These are phyloP conservation scores for Penicillium subrubescens DNA, from an alignment of 495 filamentous ascomycete genomes.

Conservation along the genomic window DNA sequence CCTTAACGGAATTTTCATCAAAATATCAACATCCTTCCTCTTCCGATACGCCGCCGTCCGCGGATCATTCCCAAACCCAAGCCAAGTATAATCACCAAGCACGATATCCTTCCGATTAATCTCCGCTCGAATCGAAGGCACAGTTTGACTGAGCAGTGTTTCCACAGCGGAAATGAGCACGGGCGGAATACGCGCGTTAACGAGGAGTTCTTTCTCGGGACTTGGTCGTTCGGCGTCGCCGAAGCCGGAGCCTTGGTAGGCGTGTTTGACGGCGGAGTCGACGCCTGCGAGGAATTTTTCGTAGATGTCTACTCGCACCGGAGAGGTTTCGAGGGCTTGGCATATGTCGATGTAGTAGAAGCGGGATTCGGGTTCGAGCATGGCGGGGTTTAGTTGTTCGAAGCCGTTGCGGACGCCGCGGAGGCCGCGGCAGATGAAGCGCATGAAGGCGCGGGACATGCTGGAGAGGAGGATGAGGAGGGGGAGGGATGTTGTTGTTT, in stretches of 20 bases:
- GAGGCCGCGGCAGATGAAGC: conserved; percentile 67
- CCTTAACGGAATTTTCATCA: conserved; percentile 46
- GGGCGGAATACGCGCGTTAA: conserved; percentile 47
- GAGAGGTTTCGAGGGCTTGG: conserved; percentile 43
- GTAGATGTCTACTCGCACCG: conserved; percentile 48
- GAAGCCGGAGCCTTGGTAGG: conserved; percentile 49
- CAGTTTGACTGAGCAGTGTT: conserved; percentile 45
- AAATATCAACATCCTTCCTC: conserved; percentile 43
- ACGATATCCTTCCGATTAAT: conserved; percentile 53
- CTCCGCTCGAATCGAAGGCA: conserved; percentile 42
- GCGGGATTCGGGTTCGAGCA: conserved; percentile 39
- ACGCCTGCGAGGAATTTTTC: conserved; percentile 52
- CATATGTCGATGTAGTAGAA: conserved; percentile 46
- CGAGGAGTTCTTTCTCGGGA: conserved; percentile 51
- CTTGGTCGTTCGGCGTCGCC: conserved; percentile 49
- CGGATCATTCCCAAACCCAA: conserved; percentile 48
- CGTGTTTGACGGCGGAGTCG: conserved; percentile 48
- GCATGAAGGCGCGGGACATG: conserved; percentile 70
- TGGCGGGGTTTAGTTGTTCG: conserved; percentile 26
- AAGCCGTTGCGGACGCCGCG: conserved; percentile 44
- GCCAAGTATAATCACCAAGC: conserved; percentile 50
- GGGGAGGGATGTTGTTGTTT: conserved; percentile 56
- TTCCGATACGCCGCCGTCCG: conserved; percentile 41
- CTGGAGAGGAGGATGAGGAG: conserved; percentile 73
- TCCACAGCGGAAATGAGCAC: conserved; percentile 44